These are phyloP conservation scores for Juglanconis sp. DNA, from an alignment of 2,329 filamentous ascomycete species.

Conservation along the genomic window DNA sequence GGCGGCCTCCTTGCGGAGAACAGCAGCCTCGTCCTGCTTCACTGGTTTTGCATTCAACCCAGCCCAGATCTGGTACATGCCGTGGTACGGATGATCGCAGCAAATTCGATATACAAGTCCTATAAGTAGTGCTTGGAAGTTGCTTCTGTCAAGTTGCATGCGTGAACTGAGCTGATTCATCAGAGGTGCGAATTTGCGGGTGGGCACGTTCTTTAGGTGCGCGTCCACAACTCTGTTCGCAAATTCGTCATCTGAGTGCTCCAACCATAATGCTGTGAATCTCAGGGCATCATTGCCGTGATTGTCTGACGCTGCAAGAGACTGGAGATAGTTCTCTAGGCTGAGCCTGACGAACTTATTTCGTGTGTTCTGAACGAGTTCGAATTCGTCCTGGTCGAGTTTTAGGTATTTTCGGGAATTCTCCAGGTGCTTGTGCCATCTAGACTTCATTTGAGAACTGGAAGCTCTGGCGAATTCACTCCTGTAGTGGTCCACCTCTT, in stretches of 20 bases:
- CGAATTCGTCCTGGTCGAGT: conserved; percentile 85
- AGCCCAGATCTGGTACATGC: conserved; percentile 95
- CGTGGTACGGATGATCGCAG: conserved; percentile 89
- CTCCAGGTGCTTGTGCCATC: conserved; percentile 58
- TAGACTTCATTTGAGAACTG: conserved; percentile 57
- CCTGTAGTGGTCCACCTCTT: conserved; percentile 58
- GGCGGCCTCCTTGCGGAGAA: conserved; percentile 72
- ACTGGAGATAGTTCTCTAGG: conserved; percentile 88
- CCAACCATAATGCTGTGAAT: conserved; percentile 92
- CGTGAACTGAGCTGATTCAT: conserved; percentile 98
- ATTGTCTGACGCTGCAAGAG: conserved; percentile 78
- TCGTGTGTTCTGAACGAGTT: conserved; percentile 71
- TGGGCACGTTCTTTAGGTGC: conserved; percentile 72
- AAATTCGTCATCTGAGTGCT: conserved; percentile 70
- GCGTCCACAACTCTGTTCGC: conserved; percentile 75
- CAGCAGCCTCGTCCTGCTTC: conserved; percentile 69
- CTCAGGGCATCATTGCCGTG: conserved; percentile 87
- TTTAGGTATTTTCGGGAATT: conserved; percentile 85
- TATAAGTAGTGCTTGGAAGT: conserved; percentile 75
- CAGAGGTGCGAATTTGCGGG: conserved; percentile 83
- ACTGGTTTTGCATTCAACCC: conserved; percentile 67
- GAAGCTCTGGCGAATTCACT: conserved; percentile 1
- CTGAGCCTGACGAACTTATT: conserved; percentile 83
- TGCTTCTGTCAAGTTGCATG: conserved; percentile 64
- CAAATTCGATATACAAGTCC: conserved; percentile 80